These are phyloP conservation scores for Persicaria tinctoria DNA, from an alignment of 148 eudicot genomes.

Conservation along the genomic window DNA sequence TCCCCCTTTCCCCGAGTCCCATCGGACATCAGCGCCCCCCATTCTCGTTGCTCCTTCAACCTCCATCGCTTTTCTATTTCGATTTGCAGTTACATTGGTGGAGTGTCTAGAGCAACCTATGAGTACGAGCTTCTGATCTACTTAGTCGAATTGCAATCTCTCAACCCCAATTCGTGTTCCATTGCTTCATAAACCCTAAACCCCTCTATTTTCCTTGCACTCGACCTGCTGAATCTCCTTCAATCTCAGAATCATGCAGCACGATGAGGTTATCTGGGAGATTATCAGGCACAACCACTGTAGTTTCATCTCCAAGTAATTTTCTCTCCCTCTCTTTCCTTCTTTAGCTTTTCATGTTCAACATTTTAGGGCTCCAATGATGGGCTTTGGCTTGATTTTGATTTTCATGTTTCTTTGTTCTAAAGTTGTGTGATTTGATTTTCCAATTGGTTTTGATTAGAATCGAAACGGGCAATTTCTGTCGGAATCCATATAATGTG, in stretches of 20 bases:
- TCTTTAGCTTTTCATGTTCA: not conserved
- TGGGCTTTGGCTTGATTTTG: not conserved
- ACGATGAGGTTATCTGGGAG: constrained; percentile 97
- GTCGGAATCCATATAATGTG: constrained; percentile 89
- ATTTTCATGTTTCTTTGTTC: not conserved
- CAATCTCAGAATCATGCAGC: constrained; percentile 51
- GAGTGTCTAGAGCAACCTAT: too few relatives aligned
- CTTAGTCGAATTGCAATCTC: too few relatives aligned
- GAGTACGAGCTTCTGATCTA: too few relatives aligned
- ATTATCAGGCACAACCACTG: constrained; percentile 91
- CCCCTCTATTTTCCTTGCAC: not conserved
- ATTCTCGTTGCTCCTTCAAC: too few relatives aligned
- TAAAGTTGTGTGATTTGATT: not conserved
- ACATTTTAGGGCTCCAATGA: not conserved
- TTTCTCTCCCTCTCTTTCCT: not conserved
- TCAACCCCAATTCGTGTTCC: too few relatives aligned
- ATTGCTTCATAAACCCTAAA: too few relatives aligned
- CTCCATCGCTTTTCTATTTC: too few relatives aligned
- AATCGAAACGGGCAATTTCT: constrained; percentile 77
- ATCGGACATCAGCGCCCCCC: too few relatives aligned
- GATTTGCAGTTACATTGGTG: too few relatives aligned
- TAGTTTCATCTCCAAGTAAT: constrained; percentile 91
- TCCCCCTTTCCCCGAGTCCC: too few relatives aligned
- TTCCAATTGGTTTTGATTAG: constrained; percentile 23
- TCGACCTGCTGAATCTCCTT: not conserved